Evolutionary conservation across 192 early-diverging fungal genomes (phyloP).

Genomic region (Linnemannia schmuckeri): DNA sequence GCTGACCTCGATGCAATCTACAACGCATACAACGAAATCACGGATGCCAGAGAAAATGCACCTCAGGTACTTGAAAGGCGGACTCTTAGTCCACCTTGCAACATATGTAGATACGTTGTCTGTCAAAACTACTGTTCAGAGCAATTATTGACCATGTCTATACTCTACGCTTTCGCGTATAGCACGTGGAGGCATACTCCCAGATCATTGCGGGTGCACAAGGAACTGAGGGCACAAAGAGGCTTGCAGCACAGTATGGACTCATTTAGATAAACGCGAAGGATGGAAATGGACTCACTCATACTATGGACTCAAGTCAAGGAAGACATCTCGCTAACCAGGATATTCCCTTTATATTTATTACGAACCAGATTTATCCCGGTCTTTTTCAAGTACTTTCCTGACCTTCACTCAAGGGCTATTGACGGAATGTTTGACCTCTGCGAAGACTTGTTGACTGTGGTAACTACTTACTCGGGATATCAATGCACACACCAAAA

Average conservation of each 20-base stretch:
- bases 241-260: constrained; percentile 43
- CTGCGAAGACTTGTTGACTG: constrained; percentile 48
- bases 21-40: constrained; percentile 55
- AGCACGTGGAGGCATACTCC: constrained; percentile 47
- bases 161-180: not conserved
- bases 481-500: not conserved
- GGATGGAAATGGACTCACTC: not conserved
- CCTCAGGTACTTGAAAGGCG: constrained; percentile 23
- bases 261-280: not conserved
- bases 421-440: constrained; percentile 57
- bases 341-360: not conserved
- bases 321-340: not conserved
- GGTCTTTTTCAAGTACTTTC: constrained; percentile 52
- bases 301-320: not conserved
- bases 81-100: not conserved
- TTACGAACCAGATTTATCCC: constrained; percentile 48
- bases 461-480: constrained; percentile 14
- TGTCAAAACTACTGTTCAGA: no score
- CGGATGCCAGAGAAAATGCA: constrained; percentile 46
- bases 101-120: not conserved
- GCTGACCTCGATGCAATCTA: constrained; percentile 45
- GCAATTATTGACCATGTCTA: not conserved
- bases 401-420: constrained; percentile 42
- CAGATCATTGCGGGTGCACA: constrained; percentile 40
- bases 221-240: constrained; percentile 50